Conservation (phyloP, 116 monocot genomes). For the Trichopus zeylanicus region DNA sequence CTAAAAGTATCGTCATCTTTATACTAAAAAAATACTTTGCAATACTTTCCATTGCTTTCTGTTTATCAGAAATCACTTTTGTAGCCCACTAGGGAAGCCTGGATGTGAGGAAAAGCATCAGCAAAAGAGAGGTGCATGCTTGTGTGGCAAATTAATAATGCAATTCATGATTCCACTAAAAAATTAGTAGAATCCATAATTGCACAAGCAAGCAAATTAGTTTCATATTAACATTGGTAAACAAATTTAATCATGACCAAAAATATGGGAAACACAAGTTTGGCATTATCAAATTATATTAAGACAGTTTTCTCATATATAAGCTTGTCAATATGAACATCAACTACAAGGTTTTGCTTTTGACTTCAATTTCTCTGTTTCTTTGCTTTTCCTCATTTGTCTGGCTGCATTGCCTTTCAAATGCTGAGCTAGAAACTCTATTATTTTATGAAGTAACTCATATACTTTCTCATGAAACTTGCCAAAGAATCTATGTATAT, state of each 20-base stretch:
- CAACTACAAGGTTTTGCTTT: no score
- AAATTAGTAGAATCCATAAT: neutral
- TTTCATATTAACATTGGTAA: no score
- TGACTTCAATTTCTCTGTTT: no score
- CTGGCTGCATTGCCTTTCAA: neutral
- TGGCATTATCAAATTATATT: no score
- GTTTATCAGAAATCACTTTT: neutral
- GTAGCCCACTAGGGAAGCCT: conserved; percentile 5
- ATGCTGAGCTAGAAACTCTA: neutral
- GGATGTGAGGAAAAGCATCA: neutral
- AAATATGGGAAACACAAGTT: no score
- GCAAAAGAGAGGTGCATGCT: neutral
- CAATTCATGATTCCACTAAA: neutral
- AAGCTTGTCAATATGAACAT: no score
- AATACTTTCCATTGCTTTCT: neutral
- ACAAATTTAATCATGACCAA: no score
- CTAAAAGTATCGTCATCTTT: no score
- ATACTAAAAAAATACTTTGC: neutral
- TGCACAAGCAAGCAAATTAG: no score
- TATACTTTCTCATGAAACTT: neutral
- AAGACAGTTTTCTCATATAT: no score
- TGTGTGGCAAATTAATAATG: neutral
- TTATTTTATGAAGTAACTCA: neutral
- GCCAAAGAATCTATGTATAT: neutral
- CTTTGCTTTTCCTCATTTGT: no score